These are phyloP conservation scores for Brassica hybrid DNA, from an alignment of 441 rosid genomes.

Conservation along the genomic window DNA sequence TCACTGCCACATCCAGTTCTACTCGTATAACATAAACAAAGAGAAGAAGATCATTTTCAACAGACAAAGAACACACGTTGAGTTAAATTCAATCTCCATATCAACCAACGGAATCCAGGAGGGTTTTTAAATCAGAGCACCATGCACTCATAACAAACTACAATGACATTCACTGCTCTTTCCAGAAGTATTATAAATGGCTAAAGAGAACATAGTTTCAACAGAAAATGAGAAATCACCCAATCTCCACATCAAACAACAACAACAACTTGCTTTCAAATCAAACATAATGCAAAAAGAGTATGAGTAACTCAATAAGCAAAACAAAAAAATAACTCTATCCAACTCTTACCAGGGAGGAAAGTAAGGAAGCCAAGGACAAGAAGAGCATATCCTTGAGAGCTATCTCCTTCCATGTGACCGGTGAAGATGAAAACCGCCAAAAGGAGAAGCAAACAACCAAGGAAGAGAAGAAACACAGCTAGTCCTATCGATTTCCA, in stretches of 20 bases:
- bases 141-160: neutral
- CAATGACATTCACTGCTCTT: neutral
- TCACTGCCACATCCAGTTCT: slow-evolving; percentile 1
- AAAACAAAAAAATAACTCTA: neutral
- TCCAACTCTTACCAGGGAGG: slow-evolving; percentile 65
- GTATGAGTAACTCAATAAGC: too few species aligned
- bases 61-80: neutral
- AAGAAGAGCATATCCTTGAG: slow-evolving; percentile 82
- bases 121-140: neutral
- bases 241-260: neutral
- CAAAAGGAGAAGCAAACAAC: slow-evolving; percentile 73
- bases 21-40: neutral
- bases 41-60: neutral
- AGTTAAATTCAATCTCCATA: too few species aligned
- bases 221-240: neutral
- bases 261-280: neutral
- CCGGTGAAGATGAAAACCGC: slow-evolving; percentile 76
- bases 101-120: neutral
- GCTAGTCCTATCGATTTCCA: slow-evolving; percentile 89
- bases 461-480: slow-evolving; percentile 68
- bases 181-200: neutral
- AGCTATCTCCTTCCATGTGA: slow-evolving; percentile 85
- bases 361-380: slow-evolving; percentile 80
- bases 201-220: neutral
- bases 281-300: neutral